Percentiles rank a stretch among this genome's conserved stretches.
Conservation (phyloP, 2,329 filamentous ascomycete species). For the Lomentospora prolificans region DNA sequence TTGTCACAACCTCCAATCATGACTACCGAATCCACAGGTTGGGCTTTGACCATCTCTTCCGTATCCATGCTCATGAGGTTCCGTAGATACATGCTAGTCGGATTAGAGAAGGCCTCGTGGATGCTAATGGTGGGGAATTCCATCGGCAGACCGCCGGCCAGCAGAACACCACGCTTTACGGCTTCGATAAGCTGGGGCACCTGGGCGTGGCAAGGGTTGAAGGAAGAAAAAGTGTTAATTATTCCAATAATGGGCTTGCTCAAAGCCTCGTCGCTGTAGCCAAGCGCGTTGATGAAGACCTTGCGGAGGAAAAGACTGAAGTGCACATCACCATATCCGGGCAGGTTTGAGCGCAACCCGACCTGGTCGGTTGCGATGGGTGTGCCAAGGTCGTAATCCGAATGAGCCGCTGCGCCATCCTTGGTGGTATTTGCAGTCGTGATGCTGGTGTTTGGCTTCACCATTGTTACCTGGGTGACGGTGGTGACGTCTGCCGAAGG, state of each 20-base stretch:
- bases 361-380: conserved; percentile 35
- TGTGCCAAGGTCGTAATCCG: conserved; percentile 54
- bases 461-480: background rate
- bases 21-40: conserved; percentile 59
- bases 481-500: too few species aligned
- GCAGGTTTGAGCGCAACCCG: conserved; percentile 54
- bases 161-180: conserved; percentile 56
- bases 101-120: conserved; percentile 58
- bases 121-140: conserved; percentile 68
- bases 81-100: conserved; percentile 65
- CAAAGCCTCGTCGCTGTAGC: conserved; percentile 63
- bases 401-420: conserved; percentile 10
- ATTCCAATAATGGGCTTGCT: conserved; percentile 64
- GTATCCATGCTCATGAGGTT: conserved; percentile 76
- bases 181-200: conserved; percentile 63
- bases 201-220: conserved; percentile 68
- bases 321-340: conserved; percentile 63
- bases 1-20: conserved; percentile 67
- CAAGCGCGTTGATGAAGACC: conserved; percentile 67
- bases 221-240: conserved; percentile 61
- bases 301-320: conserved; percentile 68
- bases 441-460: background rate
- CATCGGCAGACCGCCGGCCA: conserved; percentile 57
- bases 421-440: background rate
- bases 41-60: conserved; percentile 65